phyloP scores from a whole-genome alignment of 805 yeast genomes.

The Kodamaea sagamina region DNA sequence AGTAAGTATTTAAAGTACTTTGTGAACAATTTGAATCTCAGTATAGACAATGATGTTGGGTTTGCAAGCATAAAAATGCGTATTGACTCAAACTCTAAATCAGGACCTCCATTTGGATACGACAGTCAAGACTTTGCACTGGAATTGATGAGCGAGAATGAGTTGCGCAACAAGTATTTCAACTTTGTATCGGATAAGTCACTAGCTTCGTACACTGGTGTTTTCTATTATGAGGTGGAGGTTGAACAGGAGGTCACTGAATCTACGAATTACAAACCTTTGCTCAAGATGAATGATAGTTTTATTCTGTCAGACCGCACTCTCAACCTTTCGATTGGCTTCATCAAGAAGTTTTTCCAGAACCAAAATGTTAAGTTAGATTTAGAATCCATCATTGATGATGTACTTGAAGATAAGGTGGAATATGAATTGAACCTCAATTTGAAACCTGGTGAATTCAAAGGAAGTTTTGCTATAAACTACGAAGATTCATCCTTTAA shows the following conservation, averaged over 20 bases:
- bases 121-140: neutral
- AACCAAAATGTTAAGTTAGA: constrained; percentile 23
- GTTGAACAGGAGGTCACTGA: constrained; percentile 36
- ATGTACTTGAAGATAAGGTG: constrained; percentile 20
- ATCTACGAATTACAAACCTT: constrained; percentile 33
- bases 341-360: constrained; percentile 29
- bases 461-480: constrained; percentile 43
- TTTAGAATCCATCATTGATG: constrained; percentile 31
- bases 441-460: constrained; percentile 41
- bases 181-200: constrained; percentile 43
- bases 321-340: constrained; percentile 37
- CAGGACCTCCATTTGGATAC: neutral
- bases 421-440: constrained; percentile 29
- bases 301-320: constrained; percentile 36
- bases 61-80: constrained; percentile 27
- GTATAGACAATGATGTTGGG: constrained; percentile 29
- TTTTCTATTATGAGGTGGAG: constrained; percentile 44
- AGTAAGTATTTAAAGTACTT: constrained; percentile 25
- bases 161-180: constrained; percentile 23
- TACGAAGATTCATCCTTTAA: constrained; percentile 42
- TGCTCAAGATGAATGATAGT: constrained; percentile 36
- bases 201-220: constrained; percentile 34
- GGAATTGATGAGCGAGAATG: constrained; percentile 4
- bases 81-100: constrained; percentile 4
- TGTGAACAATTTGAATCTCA: constrained; percentile 27